Evolutionary conservation across 805 yeast genomes (phyloP), one percentile per base, ranked within the genome.

Genomic region (Cephaloascus albidus): DNA sequence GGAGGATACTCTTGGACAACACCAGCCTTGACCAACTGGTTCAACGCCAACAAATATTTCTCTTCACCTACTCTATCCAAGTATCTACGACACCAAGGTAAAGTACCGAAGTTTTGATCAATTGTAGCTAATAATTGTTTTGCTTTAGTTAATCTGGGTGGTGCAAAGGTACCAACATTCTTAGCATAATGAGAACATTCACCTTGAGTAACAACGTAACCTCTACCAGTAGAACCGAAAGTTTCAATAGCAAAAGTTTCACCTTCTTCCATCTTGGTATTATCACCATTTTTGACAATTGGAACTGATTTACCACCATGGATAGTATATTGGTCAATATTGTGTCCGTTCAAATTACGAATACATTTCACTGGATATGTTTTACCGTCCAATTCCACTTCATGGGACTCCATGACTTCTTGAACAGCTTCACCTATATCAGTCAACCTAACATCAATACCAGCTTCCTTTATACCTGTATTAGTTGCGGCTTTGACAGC

Each of bases 181-280:
- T 76, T 70, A 26, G 94, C 88, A 55, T 93, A 93, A 63, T 93
- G 99, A 12, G 97, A 88, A 52, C 90, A 83, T 62, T 93, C 98
- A 36, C 98, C 98, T 44, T 78, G 82, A 5, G 78, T 66, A 36
- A 81, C 65, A 28, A 93, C 97, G 50, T 81, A 82, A 30, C 97
- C 99, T 43, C 83, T 76, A 45, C 99, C 99, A 2, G 98, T 93
- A 35, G 96, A 76, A 10, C 98, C 98, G 55, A 93, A 93, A 3
- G 99, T 93, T 65, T 93, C 99, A 54, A 93, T 90, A 44, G 99
- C 99, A 69, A 86, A 90, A 2, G 87, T 81, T 61, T 93, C 98
- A 46, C 96, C 96, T 67, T 93, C 99, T 60, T 93, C 99, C 96
- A 93, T 90, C 72, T 90, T 90, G 10, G 97, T 93, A 60, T 75